Percentiles rank a stretch among this genome's conserved stretches.
phyloP scores from a whole-genome alignment of 2,329 filamentous ascomycete species.

The Tolypocladium ovalisporum region DNA sequence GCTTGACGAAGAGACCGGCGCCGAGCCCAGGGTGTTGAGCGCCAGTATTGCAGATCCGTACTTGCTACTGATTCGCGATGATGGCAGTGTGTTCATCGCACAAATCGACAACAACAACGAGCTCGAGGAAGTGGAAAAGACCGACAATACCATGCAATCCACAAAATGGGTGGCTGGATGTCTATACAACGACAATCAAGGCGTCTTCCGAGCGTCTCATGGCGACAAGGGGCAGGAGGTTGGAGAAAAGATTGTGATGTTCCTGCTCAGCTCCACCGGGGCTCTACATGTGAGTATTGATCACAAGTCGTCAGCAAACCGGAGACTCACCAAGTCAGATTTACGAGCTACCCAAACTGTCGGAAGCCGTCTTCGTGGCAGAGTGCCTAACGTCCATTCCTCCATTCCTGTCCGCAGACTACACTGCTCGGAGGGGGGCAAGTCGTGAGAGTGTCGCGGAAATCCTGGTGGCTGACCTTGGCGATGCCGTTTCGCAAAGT shows the following conservation, averaged over 20 bases:
- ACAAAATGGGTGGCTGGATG: slow-evolving; percentile 77
- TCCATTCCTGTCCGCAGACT: slow-evolving; percentile 62
- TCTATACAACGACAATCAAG: slow-evolving; percentile 60
- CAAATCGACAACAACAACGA: slow-evolving; percentile 70
- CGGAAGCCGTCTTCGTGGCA: slow-evolving; percentile 59
- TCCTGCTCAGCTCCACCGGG: slow-evolving; percentile 66
- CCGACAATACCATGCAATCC: slow-evolving; percentile 41
- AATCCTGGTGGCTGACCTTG: slow-evolving; percentile 74
- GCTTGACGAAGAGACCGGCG: slow-evolving; percentile 79
- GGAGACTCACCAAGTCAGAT: slow-evolving; percentile 37
- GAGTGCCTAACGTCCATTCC: slow-evolving; percentile 72
- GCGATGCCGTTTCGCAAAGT: slow-evolving; percentile 56
- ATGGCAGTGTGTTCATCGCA: slow-evolving; percentile 68
- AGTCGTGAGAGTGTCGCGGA: slow-evolving; percentile 67
- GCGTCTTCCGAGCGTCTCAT: slow-evolving; percentile 37
- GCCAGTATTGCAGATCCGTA: slow-evolving; percentile 84
- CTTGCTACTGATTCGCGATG: slow-evolving; percentile 71
- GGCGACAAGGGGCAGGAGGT: slow-evolving; percentile 27
- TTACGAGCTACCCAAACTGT: slow-evolving; percentile 65
- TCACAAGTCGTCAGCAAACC: not conserved
- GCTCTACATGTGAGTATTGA: slow-evolving; percentile 54
- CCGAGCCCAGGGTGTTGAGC: slow-evolving; percentile 65
- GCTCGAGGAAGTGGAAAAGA: slow-evolving; percentile 67
- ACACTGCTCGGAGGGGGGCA: slow-evolving; percentile 55
- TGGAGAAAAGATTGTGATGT: slow-evolving; percentile 53